phyloP scores from a whole-genome alignment of 177 flowering plant species.

The Vitis hybrid region DNA sequence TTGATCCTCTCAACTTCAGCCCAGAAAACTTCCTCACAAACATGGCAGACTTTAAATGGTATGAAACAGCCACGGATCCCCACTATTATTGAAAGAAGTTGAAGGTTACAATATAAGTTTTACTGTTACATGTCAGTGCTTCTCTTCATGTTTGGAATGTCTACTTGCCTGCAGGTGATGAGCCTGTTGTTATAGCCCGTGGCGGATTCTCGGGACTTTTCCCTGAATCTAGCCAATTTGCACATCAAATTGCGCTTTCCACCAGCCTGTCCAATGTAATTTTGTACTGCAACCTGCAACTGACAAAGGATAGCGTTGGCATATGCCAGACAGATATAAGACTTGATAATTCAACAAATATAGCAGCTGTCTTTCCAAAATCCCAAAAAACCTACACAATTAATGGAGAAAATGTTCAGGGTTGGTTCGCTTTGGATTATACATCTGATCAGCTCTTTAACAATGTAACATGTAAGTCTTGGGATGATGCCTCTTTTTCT shows the following conservation, averaged over 20 bases:
- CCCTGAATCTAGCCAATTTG: constrained; percentile 64
- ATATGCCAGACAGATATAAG: constrained; percentile 53
- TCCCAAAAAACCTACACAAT: constrained; percentile 53
- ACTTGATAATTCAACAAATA: constrained; percentile 68
- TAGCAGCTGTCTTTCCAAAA: constrained; percentile 38
- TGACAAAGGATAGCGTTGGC: constrained; percentile 70
- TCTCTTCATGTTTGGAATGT: neutral
- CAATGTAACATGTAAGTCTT: constrained; percentile 54
- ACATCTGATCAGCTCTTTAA: constrained; percentile 30
- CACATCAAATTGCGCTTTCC: constrained; percentile 36
- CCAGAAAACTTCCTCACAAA: constrained; percentile 24
- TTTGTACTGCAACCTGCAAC: constrained; percentile 71
- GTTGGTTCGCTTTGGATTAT: constrained; percentile 80
- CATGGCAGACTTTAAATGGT: constrained; percentile 59
- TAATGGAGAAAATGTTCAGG: constrained; percentile 50
- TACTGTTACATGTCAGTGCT: too few species aligned
- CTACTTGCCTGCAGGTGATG: constrained; percentile 43
- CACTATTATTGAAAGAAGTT: too few species aligned
- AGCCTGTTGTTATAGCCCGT: constrained; percentile 65
- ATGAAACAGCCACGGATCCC: too few species aligned
- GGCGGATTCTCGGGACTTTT: constrained; percentile 90
- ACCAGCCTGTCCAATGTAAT: constrained; percentile 29
- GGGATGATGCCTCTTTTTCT: neutral
- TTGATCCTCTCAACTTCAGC: constrained; percentile 37
- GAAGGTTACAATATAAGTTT: too few species aligned